phyloP scores from a whole-genome alignment of 768 basidiomycete species.

The Mycena venus region DNA sequence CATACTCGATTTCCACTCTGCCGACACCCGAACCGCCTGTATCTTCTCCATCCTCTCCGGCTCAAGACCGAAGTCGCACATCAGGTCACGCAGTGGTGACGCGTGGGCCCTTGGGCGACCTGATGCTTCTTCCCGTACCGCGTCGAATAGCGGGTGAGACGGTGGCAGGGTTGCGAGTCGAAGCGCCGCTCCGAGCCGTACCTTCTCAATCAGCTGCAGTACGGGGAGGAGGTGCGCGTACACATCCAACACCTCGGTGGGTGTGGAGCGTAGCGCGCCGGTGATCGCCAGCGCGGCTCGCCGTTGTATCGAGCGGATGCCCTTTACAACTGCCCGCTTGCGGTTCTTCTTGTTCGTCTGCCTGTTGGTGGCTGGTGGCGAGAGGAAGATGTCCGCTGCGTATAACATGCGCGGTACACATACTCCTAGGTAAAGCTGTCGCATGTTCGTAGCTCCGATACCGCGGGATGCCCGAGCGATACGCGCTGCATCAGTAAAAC shows the following conservation, averaged over 20 bases:
- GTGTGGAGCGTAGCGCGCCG: slow-evolving; percentile 26
- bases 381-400: slow-evolving; percentile 36
- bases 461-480: slow-evolving; percentile 21
- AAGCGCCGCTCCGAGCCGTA: not conserved
- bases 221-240: slow-evolving; percentile 22
- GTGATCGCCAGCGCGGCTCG: slow-evolving; percentile 31
- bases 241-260: slow-evolving; percentile 22
- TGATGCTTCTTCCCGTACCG: not conserved
- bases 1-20: slow-evolving; percentile 10
- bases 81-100: not conserved
- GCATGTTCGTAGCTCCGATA: slow-evolving; percentile 1
- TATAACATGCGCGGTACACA: slow-evolving; percentile 41
- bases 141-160: not conserved
- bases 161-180: not conserved
- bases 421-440: slow-evolving; percentile 23
- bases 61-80: not conserved
- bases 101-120: not conserved
- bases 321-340: not conserved
- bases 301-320: slow-evolving; percentile 31
- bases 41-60: slow-evolving; percentile 8
- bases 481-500: too few species aligned
- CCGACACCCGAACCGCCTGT: not conserved
- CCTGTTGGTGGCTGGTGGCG: not conserved
- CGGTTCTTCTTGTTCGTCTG: not conserved
- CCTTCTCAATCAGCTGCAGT: not conserved